Conservation (phyloP, 108 stramenopile species). For the Fistulifera pelliculosa region DNA sequence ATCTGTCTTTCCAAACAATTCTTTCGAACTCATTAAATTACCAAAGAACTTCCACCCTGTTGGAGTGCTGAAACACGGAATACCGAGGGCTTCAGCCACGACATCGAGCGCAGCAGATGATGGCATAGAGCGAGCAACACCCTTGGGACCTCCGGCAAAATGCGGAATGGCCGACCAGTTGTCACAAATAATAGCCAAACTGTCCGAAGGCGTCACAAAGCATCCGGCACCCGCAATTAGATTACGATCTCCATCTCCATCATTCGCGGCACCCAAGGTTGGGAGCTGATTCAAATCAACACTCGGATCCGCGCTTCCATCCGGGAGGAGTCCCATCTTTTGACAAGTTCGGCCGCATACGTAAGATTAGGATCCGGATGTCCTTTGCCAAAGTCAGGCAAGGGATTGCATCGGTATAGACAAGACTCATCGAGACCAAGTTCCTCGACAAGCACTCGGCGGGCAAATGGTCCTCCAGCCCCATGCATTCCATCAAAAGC, state of each 20-base stretch:
- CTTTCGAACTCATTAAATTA: slow-evolving; percentile 96
- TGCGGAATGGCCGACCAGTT: slow-evolving; percentile 93
- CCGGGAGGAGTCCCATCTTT: slow-evolving; percentile 81
- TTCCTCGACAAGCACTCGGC: slow-evolving; percentile 84
- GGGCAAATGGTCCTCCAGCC: slow-evolving; percentile 94
- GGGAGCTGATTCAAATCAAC: slow-evolving; percentile 27
- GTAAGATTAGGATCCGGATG: slow-evolving; percentile 99
- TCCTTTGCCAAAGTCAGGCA: slow-evolving; percentile 91
- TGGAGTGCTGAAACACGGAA: slow-evolving; percentile 92
- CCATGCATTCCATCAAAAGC: slow-evolving; percentile 98
- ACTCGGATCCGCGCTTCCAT: slow-evolving; percentile 62
- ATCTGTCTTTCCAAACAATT: slow-evolving; percentile 71
- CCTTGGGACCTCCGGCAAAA: slow-evolving; percentile 91
- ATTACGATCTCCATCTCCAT: slow-evolving; percentile 99
- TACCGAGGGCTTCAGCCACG: slow-evolving; percentile 74
- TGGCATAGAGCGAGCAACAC: slow-evolving; percentile 99
- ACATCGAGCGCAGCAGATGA: slow-evolving; percentile 95
- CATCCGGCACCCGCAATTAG: slow-evolving; percentile 94
- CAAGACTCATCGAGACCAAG: slow-evolving; percentile 51
- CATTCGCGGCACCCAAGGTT: slow-evolving; percentile 95
- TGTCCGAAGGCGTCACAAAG: slow-evolving; percentile 99
- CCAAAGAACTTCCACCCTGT: slow-evolving; percentile 99
- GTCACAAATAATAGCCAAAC: slow-evolving; percentile 94
- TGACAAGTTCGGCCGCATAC: slow-evolving; percentile 90
- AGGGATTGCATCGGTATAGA: slow-evolving; percentile 84